Base-by-base conservation (phyloP, 2,329 filamentous ascomycete species). In the Fusarium sulawesiense region DNA sequence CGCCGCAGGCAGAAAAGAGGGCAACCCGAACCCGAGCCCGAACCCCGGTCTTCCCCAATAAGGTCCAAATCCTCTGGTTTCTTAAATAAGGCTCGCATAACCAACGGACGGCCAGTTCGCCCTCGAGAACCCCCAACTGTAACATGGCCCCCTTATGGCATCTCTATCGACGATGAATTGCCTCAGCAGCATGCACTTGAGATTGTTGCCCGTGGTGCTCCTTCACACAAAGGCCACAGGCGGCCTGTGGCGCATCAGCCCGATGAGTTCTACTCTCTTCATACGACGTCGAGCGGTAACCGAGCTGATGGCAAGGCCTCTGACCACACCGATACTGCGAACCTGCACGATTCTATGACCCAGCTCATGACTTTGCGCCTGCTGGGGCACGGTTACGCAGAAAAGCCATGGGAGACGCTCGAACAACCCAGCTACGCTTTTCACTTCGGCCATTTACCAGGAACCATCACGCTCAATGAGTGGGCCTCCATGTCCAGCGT, bases 381-480 rank as follows among this genome's bases (percentile, higher is more conserved):
- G 16, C 80, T 83, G 60, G 82, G 83, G 6, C 73, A 77, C 1
- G 81, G 80, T 7, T 74, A 80, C 18, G 81, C 86, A 46, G 75
- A 77, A 4, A 77, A 82, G 63, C 90, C 89, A 4, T 93, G 89
- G 91, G 87, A 91, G 66, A 90, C 91, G 2, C 82, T 93, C 27
- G 92, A 94, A 75, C 91, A 93, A 74, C 92, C 92, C 7, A 92
- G 90, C 76, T 89, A 89, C 78, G 85, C 88, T 1, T 92, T 91
- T 76, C 87, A 85, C 69, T 91, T 88, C 77, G 92, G 92, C 14
- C 82, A 83, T 51, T 83, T 87, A 23, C 88, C 91, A 0, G 92
- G 92, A 8, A 93, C 91, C 2, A 87, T 92, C 54, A 93, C 91
- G 1, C 80, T 94, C 53, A 93, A 92, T 72, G 87, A 89, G 67